Evolutionary conservation across 1,284 basidiomycete species (phyloP).

Genomic region (Pseudozyma tsukubaensis): DNA sequence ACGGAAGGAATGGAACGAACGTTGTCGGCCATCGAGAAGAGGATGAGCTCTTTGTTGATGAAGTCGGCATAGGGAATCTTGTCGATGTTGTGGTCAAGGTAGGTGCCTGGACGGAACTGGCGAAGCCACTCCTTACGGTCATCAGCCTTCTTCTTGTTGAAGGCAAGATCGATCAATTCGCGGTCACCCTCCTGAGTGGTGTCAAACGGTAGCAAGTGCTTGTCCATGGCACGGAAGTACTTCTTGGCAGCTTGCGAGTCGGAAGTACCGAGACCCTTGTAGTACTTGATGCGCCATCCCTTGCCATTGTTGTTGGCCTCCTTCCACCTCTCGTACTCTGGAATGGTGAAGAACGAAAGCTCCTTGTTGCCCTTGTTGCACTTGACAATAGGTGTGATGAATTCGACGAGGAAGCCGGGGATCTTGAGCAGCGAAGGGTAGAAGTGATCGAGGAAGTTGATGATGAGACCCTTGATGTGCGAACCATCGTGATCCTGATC

Average conservation of each 20-base stretch:
- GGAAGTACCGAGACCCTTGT: constrained; percentile 98
- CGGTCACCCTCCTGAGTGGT: constrained; percentile 84
- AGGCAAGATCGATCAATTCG: constrained; percentile 93
- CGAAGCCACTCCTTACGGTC: constrained; percentile 98
- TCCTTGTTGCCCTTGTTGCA: constrained; percentile 81
- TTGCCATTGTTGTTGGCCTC: constrained; percentile 81
- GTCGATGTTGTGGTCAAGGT: constrained; percentile 86
- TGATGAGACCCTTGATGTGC: constrained; percentile 98
- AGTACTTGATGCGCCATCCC: constrained; percentile 78
- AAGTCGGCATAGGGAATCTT: constrained; percentile 92
- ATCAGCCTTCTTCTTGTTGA: constrained; percentile 99
- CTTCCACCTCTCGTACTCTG: constrained; percentile 94
- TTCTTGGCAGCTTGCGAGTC: constrained; percentile 87
- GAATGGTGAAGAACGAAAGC: constrained; percentile 94
- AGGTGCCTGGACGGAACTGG: constrained; percentile 96
- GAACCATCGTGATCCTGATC: constrained; percentile 99
- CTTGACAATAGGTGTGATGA: constrained; percentile 97
- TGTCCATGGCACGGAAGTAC: constrained; percentile 92
- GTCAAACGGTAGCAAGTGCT: constrained; percentile 93
- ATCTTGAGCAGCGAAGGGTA: constrained; percentile 93
- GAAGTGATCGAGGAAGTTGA: constrained; percentile 98
- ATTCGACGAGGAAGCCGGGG: constrained; percentile 94
- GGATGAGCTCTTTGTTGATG: constrained; percentile 96
- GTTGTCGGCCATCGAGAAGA: constrained; percentile 99
- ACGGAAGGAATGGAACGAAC: constrained; percentile 87